Percentiles rank a stretch among this genome's conserved stretches.
Evolutionary conservation across 2,329 filamentous ascomycete genomes (phyloP).

Genomic region (Stachybotrys chlorohalonatus): DNA sequence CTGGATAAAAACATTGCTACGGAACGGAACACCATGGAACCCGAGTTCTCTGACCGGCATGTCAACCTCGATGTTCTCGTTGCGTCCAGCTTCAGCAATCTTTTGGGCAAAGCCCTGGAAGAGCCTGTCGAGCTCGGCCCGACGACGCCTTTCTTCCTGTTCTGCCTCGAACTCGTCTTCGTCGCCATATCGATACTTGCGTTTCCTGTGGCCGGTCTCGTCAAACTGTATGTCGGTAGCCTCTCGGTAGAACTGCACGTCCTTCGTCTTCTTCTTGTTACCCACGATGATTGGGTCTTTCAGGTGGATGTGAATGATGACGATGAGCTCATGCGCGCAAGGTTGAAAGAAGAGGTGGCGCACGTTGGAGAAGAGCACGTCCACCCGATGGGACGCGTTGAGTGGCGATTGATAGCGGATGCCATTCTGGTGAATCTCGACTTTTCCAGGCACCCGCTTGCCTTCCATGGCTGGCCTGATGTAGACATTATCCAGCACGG

Average conservation of each 20-base stretch:
- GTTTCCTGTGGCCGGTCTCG: slow-evolving; percentile 94
- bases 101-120: slow-evolving; percentile 97
- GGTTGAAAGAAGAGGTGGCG: slow-evolving; percentile 99
- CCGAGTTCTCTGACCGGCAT: slow-evolving; percentile 95
- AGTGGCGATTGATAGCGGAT: slow-evolving; percentile 83
- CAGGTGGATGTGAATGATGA: slow-evolving; percentile 95
- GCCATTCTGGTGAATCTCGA: slow-evolving; percentile 98
- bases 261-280: slow-evolving; percentile 96
- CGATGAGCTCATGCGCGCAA: slow-evolving; percentile 90
- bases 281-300: slow-evolving; percentile 98
- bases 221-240: slow-evolving; percentile 98
- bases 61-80: slow-evolving; percentile 85
- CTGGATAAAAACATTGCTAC: slow-evolving; percentile 91
- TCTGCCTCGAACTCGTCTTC: slow-evolving; percentile 99
- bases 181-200: slow-evolving; percentile 94
- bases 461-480: slow-evolving; percentile 92
- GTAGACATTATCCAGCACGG: slow-evolving; percentile 87
- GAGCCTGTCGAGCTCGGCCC: slow-evolving; percentile 86
- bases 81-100: slow-evolving; percentile 89
- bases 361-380: slow-evolving; percentile 95
- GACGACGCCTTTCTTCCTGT: slow-evolving; percentile 86
- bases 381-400: slow-evolving; percentile 73
- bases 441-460: slow-evolving; percentile 89
- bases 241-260: slow-evolving; percentile 96
- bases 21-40: slow-evolving; percentile 92